Base-by-base conservation (phyloP, 2,329 filamentous ascomycete genomes). In the Penicillium decumbens region DNA sequence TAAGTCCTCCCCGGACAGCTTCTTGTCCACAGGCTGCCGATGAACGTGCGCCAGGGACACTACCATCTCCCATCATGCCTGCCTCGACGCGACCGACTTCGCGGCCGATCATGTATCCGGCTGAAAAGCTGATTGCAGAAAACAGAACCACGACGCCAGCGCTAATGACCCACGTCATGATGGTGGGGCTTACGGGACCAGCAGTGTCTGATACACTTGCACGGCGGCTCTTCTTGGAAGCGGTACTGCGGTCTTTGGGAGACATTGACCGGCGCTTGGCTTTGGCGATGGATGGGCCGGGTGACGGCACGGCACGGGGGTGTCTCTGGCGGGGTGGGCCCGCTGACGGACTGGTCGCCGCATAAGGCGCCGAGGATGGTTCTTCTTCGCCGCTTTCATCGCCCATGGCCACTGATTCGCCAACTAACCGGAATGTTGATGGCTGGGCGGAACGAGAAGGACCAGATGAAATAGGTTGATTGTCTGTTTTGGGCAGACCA, bases 101-200 rank as follows among this genome's bases (percentile, higher is more conserved):
- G 47, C 76, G 76, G 9, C 82, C 82, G 12, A 83, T 73, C 12
- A 79, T 77, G 59, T 84, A 85, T 1, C 82, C 82, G 3, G 82
- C 82, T 0, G 80, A 80, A 64, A 85, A 85, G 58, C 80, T 82
- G 53, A 85, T 77, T 2, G 82, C 82, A 13, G 79, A 82, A 47
- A 85, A 78, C 0, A 84, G 73, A 2, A 85, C 80, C 1, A 85
- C 80, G 15, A 85, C 81, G 2, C 82, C 81, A 0, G 82, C 82
- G 42, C 80, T 82, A 41, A 84, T 77, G 4, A 84, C 79, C 82
- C 82, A 85, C 0, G 82, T 84, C 57, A 85, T 77, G 7, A 85
- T 69, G 0, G 82, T 84, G 0, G 82, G 82, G 28, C 75, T 79
- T 49, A 81, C 74, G 6, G 67, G 45, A 1, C 65, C 56, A 3